Conservation (phyloP, 2,329 filamentous ascomycete species). For the Ascochyta fabae region DNA sequence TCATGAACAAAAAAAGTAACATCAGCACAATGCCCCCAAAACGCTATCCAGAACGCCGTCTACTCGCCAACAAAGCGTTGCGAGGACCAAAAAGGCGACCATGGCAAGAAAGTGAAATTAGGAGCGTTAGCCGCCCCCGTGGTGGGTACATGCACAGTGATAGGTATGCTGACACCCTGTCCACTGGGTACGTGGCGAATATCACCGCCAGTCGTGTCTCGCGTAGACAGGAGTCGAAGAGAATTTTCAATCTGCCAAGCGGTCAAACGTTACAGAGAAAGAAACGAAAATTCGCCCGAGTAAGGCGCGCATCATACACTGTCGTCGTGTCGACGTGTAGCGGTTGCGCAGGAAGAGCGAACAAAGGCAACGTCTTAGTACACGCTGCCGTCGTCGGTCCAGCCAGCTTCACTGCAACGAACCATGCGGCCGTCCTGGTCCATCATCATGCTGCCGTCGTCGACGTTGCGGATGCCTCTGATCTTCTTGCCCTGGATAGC, state of each 20-base stretch:
- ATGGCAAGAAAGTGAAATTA: background rate
- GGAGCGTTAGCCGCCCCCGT: background rate
- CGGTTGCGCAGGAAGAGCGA: background rate
- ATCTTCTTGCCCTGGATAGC: conserved; percentile 46
- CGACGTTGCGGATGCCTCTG: conserved; percentile 55
- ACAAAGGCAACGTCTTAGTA: conserved; percentile 30
- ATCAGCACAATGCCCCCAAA: conserved; percentile 9
- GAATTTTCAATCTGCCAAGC: conserved; percentile 20
- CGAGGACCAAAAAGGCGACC: conserved; percentile 13
- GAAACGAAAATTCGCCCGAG: conserved; percentile 10
- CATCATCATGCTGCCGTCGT: conserved; percentile 48
- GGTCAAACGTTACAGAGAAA: conserved; percentile 7
- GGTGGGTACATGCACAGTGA: conserved; percentile 11
- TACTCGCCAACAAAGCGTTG: conserved; percentile 7
- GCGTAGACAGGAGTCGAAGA: conserved; percentile 21
- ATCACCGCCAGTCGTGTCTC: conserved; percentile 29
- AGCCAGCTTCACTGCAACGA: conserved; percentile 59
- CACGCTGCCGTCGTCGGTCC: conserved; percentile 58
- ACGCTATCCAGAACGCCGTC: conserved; percentile 14
- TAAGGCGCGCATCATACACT: background rate
- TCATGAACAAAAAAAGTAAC: conserved; percentile 8
- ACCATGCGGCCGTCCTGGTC: conserved; percentile 53
- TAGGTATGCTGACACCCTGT: conserved; percentile 16
- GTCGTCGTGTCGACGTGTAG: background rate
- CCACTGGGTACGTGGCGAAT: conserved; percentile 36